phyloP scores from a whole-genome alignment of 805 yeast species.

The Blastobotrys attinorum region DNA sequence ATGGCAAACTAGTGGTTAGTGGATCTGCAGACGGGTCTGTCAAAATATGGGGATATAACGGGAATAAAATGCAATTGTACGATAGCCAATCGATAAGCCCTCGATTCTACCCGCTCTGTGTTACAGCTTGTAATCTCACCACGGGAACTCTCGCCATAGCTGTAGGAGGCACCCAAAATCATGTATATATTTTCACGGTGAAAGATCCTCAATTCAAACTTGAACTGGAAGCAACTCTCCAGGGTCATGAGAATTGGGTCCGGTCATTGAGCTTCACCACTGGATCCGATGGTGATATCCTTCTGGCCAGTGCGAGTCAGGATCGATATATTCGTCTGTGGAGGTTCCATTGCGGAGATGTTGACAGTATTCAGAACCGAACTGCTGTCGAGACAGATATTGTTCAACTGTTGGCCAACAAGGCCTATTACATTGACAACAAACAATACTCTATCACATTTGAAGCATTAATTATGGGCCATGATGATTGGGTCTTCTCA shows the following conservation, averaged over 20 bases:
- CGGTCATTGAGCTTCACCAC: conserved; percentile 56
- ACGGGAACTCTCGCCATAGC: conserved; percentile 21
- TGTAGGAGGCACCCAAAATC: conserved; percentile 31
- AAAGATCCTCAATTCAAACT: conserved; percentile 20
- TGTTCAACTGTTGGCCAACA: conserved; percentile 47
- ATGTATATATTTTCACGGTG: conserved; percentile 31
- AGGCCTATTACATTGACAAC: conserved; percentile 52
- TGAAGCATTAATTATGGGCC: conserved; percentile 95
- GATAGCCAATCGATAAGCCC: conserved; percentile 3
- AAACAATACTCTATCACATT: conserved; percentile 50
- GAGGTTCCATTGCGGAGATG: conserved; percentile 42
- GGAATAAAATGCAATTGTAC: not conserved
- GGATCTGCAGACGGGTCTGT: conserved; percentile 61
- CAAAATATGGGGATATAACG: not conserved
- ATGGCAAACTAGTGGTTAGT: conserved; percentile 38
- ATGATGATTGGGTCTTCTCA: conserved; percentile 94
- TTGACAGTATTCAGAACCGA: conserved; percentile 33
- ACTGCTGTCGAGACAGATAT: conserved; percentile 41
- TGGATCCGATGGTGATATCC: conserved; percentile 37
- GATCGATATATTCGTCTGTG: conserved; percentile 88
- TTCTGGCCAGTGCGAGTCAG: conserved; percentile 86
- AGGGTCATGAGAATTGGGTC: conserved; percentile 98
- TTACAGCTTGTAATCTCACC: conserved; percentile 14
- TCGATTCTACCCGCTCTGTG: conserved; percentile 24
- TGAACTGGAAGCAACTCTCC: conserved; percentile 43